A percentile compares a stretch with the other conserved stretches of the same genome.
Evolutionary conservation across 1,284 basidiomycete genomes (phyloP).

Genomic region (Boletellus deceptivus): DNA sequence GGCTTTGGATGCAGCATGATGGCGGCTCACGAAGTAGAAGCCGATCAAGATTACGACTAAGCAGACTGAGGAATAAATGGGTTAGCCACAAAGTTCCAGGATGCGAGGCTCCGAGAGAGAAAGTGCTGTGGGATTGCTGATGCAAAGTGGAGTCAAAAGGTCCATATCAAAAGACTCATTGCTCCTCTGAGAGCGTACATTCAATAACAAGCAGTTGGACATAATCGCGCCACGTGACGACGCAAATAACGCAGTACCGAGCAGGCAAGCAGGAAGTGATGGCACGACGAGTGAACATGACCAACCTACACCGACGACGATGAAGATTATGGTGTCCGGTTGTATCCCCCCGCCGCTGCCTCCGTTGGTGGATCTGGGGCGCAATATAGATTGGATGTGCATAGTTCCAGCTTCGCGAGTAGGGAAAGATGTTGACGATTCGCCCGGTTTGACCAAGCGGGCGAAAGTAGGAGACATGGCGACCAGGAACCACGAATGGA

Average conservation of each 20-base stretch:
- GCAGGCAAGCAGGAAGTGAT: neutral
- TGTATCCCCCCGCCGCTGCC: constrained; percentile 5
- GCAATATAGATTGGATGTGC: constrained; percentile 7
- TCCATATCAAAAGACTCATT: neutral
- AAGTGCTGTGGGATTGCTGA: neutral
- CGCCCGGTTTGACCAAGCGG: neutral
- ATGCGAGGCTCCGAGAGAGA: constrained; percentile 4
- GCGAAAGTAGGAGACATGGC: constrained; percentile 13
- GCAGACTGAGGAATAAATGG: constrained; percentile 19
- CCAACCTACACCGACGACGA: constrained; percentile 28
- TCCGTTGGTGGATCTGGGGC: constrained; percentile 13
- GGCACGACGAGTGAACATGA: constrained; percentile 16
- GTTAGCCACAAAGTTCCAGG: constrained; percentile 15
- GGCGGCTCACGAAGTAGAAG: constrained; percentile 30
- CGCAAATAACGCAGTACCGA: constrained; percentile 1
- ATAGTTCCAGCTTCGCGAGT: constrained; percentile 5
- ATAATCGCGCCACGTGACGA: neutral
- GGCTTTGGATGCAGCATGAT: constrained; percentile 11
- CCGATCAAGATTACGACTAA: constrained; percentile 28
- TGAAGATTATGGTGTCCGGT: constrained; percentile 25
- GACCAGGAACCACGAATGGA: neutral
- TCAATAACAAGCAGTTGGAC: neutral
- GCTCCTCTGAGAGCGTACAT: neutral
- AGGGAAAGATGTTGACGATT: constrained; percentile 2
- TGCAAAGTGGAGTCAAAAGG: neutral